A percentile compares a stretch with the other conserved stretches of the same genome.
These are phyloP conservation scores for Harringtonia lauricola DNA, from an alignment of 2,329 filamentous ascomycete species.

Conservation along the genomic window DNA sequence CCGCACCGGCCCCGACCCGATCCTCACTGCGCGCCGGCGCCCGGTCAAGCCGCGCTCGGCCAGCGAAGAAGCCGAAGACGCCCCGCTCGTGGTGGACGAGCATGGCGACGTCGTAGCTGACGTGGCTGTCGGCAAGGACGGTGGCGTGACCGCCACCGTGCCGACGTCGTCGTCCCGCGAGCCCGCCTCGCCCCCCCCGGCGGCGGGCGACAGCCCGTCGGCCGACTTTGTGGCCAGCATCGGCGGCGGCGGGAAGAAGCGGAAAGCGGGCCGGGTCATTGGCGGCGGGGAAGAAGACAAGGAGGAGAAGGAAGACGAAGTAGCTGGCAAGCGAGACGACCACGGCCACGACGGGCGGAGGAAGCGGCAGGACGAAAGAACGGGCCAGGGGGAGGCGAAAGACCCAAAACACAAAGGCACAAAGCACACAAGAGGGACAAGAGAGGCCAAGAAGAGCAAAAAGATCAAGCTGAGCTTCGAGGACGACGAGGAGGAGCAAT, in stretches of 20 bases:
- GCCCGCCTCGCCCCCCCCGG: neutral
- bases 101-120: conserved; percentile 47
- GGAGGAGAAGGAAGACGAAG: conserved; percentile 15
- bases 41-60: conserved; percentile 42
- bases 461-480: conserved; percentile 61
- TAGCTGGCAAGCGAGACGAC: conserved; percentile 18
- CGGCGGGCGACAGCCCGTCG: conserved; percentile 1
- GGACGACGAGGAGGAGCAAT: conserved; percentile 35
- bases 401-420: conserved; percentile 7
- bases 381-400: conserved; percentile 1
- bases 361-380: conserved; percentile 16
- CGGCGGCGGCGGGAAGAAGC: conserved; percentile 38
- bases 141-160: conserved; percentile 22
- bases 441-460: conserved; percentile 36
- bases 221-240: conserved; percentile 19
- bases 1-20: conserved; percentile 39
- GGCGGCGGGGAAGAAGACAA: conserved; percentile 24
- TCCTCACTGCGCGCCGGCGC: conserved; percentile 38
- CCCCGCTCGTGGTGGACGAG: conserved; percentile 64
- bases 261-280: conserved; percentile 41
- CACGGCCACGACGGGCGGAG: conserved; percentile 19
- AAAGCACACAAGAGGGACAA: conserved; percentile 15
- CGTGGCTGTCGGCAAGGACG: conserved; percentile 28
- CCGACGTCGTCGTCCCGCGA: too few species aligned
- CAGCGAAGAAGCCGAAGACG: conserved; percentile 66